Base-by-base conservation (phyloP, 805 yeast genomes). In the Spathaspora passalidarum region DNA sequence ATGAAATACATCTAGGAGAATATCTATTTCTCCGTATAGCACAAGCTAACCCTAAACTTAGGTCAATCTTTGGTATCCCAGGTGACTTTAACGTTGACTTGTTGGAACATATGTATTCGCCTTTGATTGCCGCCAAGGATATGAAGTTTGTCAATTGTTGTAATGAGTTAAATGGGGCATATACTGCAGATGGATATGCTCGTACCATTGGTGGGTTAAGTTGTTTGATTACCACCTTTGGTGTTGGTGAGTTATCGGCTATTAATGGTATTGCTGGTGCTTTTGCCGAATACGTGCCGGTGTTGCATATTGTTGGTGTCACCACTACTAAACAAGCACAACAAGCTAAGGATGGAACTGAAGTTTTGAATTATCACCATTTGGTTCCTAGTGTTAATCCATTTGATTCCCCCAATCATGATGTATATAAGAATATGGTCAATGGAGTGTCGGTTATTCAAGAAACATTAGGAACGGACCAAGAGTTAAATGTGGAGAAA, bases 211-310 rank as follows among this genome's bases (percentile, higher is more conserved):
- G 86, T 5, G 69, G 74, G 4, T 54, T 68, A 48, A 88, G 89
- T 44, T 89, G 82, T 17, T 62, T 75, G 52, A 65, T 75, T 43
- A 82, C 91, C 43, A 89, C 97, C 3, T 87, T 75, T 63, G 97
- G 96, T 42, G 97, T 89, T 14, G 97, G 97, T 47, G 96, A 89
- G 62, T 73, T 88, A 50, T 81, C 89, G 48, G 95, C 96, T 2
- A 58, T 88, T 50, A 88, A 88, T 65, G 96, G 95, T 40, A 69
- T 88, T 45, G 74, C 89, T 25, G 96, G 96, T 42, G 80, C 96
- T 0, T 84, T 78, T 68, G 86, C 96, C 26, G 97, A 89, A 66
- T 79, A 74, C 54, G 84, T 84, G 37, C 94, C 94, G 5, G 69
- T 89, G 2, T 69, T 89, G 47, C 96, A 88, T 65, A 82, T 90